These are phyloP conservation scores for Kwoniella sp. DNA, from an alignment of 768 basidiomycete species.

Conservation along the genomic window DNA sequence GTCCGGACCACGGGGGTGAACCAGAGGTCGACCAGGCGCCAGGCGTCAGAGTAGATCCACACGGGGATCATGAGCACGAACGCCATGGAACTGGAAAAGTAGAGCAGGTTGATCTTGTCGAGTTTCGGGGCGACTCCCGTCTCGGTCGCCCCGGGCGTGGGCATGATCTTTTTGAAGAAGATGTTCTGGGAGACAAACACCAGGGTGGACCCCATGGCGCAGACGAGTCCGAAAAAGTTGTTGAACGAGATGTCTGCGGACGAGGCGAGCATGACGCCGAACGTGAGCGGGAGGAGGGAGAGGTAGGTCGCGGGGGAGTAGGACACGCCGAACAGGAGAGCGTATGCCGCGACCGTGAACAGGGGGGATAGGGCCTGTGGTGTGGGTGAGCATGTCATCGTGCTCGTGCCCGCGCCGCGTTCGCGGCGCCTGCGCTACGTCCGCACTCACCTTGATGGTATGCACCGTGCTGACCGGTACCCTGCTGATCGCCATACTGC, in stretches of 20 bases:
- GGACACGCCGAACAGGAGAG: conserved; percentile 83
- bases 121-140: conserved; percentile 60
- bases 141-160: conserved; percentile 51
- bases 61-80: conserved; percentile 95
- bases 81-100: conserved; percentile 90
- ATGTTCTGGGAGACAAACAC: conserved; percentile 98
- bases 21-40: conserved; percentile 58
- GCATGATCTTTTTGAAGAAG: conserved; percentile 98
- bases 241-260: conserved; percentile 88
- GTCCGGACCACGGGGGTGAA: conserved; percentile 33
- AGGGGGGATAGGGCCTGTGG: conserved; percentile 86
- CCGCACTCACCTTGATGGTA: conserved; percentile 81
- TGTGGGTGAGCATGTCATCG: conserved; percentile 14
- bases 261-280: conserved; percentile 96
- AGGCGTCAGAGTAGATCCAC: conserved; percentile 85
- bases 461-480: conserved; percentile 97
- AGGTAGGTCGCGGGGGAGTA: conserved; percentile 88
- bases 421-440: no score
- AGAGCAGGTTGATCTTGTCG: conserved; percentile 92
- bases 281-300: conserved; percentile 85
- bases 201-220: conserved; percentile 92
- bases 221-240: conserved; percentile 78
- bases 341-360: conserved; percentile 95
- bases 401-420: no score
- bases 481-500: conserved; percentile 91